phyloP scores from a whole-genome alignment of 148 eudicot genomes.

The Rhododendron simsii region DNA sequence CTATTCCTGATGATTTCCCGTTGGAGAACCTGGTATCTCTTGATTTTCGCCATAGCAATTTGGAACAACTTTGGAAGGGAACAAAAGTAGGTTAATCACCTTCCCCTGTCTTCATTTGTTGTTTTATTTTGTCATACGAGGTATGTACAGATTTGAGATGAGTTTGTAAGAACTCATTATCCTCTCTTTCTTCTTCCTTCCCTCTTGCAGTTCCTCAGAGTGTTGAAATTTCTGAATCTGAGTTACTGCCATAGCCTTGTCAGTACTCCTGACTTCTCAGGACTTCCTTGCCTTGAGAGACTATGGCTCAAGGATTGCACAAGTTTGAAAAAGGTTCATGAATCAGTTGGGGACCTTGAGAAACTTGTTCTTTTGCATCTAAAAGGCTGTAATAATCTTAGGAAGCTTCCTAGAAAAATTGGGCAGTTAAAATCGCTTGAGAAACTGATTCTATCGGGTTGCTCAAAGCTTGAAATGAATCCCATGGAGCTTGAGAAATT shows the following conservation, averaged over 20 bases:
- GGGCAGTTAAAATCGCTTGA: conserved; percentile 7
- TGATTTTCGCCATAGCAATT: not conserved
- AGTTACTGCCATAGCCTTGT: conserved; percentile 5
- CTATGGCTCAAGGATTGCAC: conserved; percentile 1
- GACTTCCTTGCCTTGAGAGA: conserved; percentile 5
- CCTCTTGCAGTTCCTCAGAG: not conserved
- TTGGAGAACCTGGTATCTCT: conserved; percentile 8
- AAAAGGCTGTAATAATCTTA: conserved; percentile 14
- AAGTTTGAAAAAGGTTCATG: conserved; percentile 5
- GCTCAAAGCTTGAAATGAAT: conserved; percentile 10
- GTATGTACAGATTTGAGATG: not conserved
- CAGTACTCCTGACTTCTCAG: conserved; percentile 11
- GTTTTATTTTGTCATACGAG: not conserved
- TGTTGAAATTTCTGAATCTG: conserved; percentile 8
- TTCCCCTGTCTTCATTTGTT: not conserved
- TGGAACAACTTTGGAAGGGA: conserved; percentile 8
- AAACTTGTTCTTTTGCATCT: conserved; percentile 12
- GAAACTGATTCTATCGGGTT: conserved; percentile 12
- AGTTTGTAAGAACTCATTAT: not conserved
- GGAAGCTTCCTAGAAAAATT: conserved; percentile 10
- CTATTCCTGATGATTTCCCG: not conserved
- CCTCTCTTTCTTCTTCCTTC: not conserved
- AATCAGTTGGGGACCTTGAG: not conserved
- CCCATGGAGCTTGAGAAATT: conserved; percentile 1
- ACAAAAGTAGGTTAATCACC: not conserved